Conservation (phyloP, 805 yeast species). For the Yamadazyma takamatsuzukensis region DNA sequence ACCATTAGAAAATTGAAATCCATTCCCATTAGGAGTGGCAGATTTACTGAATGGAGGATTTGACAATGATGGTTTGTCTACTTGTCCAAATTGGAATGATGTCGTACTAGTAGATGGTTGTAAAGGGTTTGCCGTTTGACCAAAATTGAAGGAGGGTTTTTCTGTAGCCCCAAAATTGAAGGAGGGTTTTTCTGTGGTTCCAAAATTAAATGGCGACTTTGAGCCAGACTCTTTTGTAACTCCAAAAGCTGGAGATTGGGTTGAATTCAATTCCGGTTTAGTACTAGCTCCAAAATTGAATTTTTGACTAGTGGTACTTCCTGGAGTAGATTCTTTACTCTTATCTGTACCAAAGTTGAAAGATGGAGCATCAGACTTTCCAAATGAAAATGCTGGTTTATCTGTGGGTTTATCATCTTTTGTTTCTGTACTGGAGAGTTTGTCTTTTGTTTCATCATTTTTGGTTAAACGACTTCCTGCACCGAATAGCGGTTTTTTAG, state of each 20-base stretch:
- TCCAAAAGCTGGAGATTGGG: conserved; percentile 12
- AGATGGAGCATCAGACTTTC: conserved; percentile 18
- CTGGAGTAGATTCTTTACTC: conserved; percentile 1
- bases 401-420: not conserved
- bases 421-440: too few species aligned
- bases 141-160: conserved; percentile 12
- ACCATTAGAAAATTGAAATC: conserved; percentile 10
- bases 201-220: conserved; percentile 1
- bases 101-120: not conserved
- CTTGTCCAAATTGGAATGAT: conserved; percentile 21
- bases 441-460: too few species aligned
- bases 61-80: conserved; percentile 26
- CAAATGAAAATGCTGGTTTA: conserved; percentile 3
- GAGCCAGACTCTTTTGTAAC: conserved; percentile 10
- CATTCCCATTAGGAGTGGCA: conserved; percentile 6
- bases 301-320: not conserved
- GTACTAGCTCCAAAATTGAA: conserved; percentile 6
- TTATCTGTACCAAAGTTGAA: conserved; percentile 1
- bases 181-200: conserved; percentile 6
- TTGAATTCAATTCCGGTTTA: conserved; percentile 1
- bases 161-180: conserved; percentile 11
- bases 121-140: conserved; percentile 2
- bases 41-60: conserved; percentile 14
- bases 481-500: not conserved
- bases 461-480: too few species aligned